phyloP scores from a whole-genome alignment of 2,329 filamentous ascomycete genomes.

The Calonectria pseudoturangicola region DNA sequence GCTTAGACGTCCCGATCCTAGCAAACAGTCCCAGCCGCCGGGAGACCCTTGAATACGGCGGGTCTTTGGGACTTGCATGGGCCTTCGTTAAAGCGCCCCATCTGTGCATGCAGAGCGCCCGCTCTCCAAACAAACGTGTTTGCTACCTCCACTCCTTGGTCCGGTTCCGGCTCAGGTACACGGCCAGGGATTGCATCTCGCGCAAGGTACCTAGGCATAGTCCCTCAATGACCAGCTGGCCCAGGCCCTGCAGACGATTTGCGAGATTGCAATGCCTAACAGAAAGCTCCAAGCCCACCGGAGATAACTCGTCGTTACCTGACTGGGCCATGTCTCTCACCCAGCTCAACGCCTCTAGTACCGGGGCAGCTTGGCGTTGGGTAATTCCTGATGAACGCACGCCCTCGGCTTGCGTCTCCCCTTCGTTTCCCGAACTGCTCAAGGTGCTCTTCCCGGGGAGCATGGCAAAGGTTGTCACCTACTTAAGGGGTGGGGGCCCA shows the following conservation, averaged over 20 bases:
- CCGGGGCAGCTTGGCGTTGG: slow-evolving; percentile 51
- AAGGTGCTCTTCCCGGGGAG: slow-evolving; percentile 36
- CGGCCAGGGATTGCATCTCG: slow-evolving; percentile 44
- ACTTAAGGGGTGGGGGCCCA: slow-evolving; percentile 55
- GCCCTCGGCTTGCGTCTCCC: slow-evolving; percentile 44
- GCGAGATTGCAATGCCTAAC: slow-evolving; percentile 50
- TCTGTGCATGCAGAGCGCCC: slow-evolving; percentile 55
- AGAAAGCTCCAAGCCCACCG: slow-evolving; percentile 48
- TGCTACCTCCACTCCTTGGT: slow-evolving; percentile 47
- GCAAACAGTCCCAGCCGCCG: slow-evolving; percentile 41
- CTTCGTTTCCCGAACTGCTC: slow-evolving; percentile 40
- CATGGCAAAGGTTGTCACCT: slow-evolving; percentile 49
- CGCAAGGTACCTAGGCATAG: slow-evolving; percentile 37
- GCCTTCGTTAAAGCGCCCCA: slow-evolving; percentile 48
- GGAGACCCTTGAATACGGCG: slow-evolving; percentile 49
- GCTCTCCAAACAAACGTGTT: slow-evolving; percentile 49
- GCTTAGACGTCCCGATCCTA: slow-evolving; percentile 31
- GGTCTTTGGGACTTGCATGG: slow-evolving; percentile 48
- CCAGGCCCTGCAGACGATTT: slow-evolving; percentile 50
- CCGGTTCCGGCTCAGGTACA: slow-evolving; percentile 54
- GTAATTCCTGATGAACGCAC: slow-evolving; percentile 51
- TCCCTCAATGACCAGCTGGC: slow-evolving; percentile 44
- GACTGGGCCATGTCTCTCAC: slow-evolving; percentile 49
- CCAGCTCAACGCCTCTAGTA: slow-evolving; percentile 47
- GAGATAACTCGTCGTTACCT: slow-evolving; percentile 55